Evolutionary conservation across 2,329 filamentous ascomycete species (phyloP).

Genomic region (Cordyceps tenuipes): DNA sequence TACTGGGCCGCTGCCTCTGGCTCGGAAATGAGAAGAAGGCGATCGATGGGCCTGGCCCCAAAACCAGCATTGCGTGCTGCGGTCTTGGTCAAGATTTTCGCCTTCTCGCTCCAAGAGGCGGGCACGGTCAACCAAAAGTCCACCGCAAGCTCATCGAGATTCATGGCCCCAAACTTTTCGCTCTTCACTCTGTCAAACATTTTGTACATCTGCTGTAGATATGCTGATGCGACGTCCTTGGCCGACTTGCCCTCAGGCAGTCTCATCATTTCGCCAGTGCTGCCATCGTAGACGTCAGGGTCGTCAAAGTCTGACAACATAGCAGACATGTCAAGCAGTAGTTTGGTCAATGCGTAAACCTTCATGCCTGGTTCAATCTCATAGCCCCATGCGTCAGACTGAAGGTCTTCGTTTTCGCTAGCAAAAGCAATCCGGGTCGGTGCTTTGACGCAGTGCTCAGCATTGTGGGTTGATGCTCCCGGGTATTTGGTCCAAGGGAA

Average conservation of each 20-base stretch:
- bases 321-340: not conserved
- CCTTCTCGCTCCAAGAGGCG: constrained; percentile 12
- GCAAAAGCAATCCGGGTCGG: constrained; percentile 15
- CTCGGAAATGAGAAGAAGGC: constrained; percentile 14
- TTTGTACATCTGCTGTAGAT: not conserved
- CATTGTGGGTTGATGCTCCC: constrained; percentile 11
- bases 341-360: not conserved
- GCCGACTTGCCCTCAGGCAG: not conserved
- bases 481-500: constrained; percentile 16
- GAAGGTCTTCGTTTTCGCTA: no score
- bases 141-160: not conserved
- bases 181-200: not conserved
- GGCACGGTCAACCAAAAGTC: constrained; percentile 15
- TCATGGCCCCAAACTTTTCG: not conserved
- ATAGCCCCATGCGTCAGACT: no score
- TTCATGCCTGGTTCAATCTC: not conserved
- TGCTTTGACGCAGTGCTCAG: constrained; percentile 16
- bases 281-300: not conserved
- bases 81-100: constrained; percentile 10
- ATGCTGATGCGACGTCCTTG: not conserved
- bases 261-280: not conserved
- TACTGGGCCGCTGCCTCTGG: constrained; percentile 13
- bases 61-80: constrained; percentile 7
- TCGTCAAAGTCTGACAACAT: not conserved
- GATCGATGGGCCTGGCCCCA: no score